A percentile compares a stretch with the other conserved stretches of the same genome.
phyloP scores from a whole-genome alignment of 345 rosid genomes.

The Mercurialis annua region DNA sequence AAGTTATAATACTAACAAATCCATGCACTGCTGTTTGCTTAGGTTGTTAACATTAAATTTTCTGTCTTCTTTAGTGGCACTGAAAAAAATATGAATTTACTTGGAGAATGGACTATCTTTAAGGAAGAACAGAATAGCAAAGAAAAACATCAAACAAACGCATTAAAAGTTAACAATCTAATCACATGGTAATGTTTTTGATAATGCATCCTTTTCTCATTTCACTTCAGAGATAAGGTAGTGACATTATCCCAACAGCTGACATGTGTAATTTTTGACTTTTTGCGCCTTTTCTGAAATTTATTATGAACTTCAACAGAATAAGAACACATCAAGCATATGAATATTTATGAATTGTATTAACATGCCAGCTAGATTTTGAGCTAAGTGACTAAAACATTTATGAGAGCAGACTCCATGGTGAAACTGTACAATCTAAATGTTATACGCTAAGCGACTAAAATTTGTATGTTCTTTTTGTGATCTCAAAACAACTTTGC shows the following conservation, averaged over 20 bases:
- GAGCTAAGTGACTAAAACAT: neutral
- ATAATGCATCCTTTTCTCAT: neutral
- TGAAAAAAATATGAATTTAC: neutral
- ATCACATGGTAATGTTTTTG: constrained; percentile 19
- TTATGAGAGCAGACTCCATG: neutral
- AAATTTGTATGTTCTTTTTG: neutral
- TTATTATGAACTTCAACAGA: neutral
- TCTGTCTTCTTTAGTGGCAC: neutral
- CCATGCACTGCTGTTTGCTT: neutral
- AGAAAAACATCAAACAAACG: constrained; percentile 7
- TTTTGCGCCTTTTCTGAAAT: neutral
- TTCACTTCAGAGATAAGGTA: constrained; percentile 8
- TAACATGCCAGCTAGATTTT: constrained; percentile 7
- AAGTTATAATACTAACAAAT: neutral
- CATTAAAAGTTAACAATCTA: neutral
- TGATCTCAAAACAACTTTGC: neutral
- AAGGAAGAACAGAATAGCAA: neutral
- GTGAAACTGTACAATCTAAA: neutral
- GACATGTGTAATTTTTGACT: constrained; percentile 18
- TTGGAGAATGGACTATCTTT: neutral
- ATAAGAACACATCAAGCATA: neutral
- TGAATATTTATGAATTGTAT: neutral
- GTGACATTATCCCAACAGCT: constrained; percentile 1
- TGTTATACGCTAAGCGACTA: neutral
- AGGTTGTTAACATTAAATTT: neutral